Conservation (phyloP, 2,329 filamentous ascomycete species). For the Emericellopsis cladophorae region DNA sequence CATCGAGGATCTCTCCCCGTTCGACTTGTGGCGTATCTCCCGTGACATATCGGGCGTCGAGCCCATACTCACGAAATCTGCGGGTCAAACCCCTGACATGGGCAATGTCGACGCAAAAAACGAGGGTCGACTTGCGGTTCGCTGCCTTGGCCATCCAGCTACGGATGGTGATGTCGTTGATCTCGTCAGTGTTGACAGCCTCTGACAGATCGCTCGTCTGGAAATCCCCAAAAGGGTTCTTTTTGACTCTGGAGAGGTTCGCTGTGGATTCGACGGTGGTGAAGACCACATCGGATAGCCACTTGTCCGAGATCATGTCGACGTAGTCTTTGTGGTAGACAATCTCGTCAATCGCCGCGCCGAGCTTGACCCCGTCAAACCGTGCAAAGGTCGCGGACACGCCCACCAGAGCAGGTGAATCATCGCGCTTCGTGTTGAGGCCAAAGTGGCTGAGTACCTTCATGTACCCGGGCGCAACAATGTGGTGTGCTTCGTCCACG, state of each 20-base stretch:
- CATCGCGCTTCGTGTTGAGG: constrained; percentile 33
- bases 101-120: constrained; percentile 84
- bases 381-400: constrained; percentile 74
- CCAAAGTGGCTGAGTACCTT: constrained; percentile 67
- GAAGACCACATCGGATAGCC: constrained; percentile 85
- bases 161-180: constrained; percentile 75
- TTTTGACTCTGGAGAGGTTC: constrained; percentile 60
- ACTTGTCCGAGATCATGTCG: constrained; percentile 70
- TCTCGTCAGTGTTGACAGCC: constrained; percentile 68
- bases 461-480: constrained; percentile 74
- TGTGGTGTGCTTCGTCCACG: constrained; percentile 95
- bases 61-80: constrained; percentile 62
- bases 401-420: constrained; percentile 60
- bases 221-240: constrained; percentile 60
- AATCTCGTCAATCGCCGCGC: constrained; percentile 82
- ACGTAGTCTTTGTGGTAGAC: constrained; percentile 77
- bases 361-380: constrained; percentile 73
- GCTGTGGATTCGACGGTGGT: constrained; percentile 80
- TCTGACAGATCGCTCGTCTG: constrained; percentile 62
- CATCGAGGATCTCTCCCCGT: constrained; percentile 57
- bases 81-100: constrained; percentile 68
- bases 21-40: constrained; percentile 61
- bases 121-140: constrained; percentile 70
- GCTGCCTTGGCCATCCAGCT: constrained; percentile 72
- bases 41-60: constrained; percentile 81